Evolutionary conservation across 495 filamentous ascomycete species (phyloP).

Genomic region (Podospora pseudoanserina): DNA sequence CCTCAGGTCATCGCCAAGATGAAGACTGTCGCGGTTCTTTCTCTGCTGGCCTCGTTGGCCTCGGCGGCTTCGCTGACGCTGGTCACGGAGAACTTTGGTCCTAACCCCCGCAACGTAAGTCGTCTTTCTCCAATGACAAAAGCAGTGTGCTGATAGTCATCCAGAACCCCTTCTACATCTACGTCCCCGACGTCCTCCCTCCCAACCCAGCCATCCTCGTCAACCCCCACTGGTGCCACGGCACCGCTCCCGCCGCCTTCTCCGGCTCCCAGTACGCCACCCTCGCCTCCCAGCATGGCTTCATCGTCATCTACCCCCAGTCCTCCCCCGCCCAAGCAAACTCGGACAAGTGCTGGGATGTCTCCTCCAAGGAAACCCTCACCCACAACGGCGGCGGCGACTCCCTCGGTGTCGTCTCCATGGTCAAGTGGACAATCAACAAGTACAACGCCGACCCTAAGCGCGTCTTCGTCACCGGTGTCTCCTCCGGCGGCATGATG

Average conservation of each 20-base stretch:
- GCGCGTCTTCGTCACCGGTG: conserved; percentile 51
- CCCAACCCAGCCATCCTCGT: conserved; percentile 54
- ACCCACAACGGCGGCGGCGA: conserved; percentile 53
- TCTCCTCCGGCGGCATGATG: conserved; percentile 59
- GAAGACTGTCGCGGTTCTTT: not conserved
- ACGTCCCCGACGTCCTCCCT: conserved; percentile 50
- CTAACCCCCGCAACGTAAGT: conserved; percentile 48
- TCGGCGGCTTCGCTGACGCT: conserved; percentile 30
- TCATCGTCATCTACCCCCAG: conserved; percentile 55
- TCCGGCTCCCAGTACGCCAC: conserved; percentile 39
- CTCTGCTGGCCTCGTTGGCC: conserved; percentile 10
- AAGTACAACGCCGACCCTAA: conserved; percentile 47
- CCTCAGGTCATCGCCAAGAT: not conserved
- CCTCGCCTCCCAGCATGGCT: conserved; percentile 47
- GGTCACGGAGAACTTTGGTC: conserved; percentile 39
- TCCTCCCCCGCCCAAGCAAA: conserved; percentile 34
- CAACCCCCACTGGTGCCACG: conserved; percentile 53
- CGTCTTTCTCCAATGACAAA: conserved; percentile 2
- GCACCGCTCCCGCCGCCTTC: conserved; percentile 30
- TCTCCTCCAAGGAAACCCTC: conserved; percentile 42
- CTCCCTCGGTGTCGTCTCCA: conserved; percentile 52
- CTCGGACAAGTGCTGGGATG: conserved; percentile 56
- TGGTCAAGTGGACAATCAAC: conserved; percentile 49
- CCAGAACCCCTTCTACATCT: conserved; percentile 46
- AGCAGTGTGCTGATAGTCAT: not conserved